Conservation (phyloP, 371 early-diverging fungal genomes). For the Chytridium lagenaria region DNA sequence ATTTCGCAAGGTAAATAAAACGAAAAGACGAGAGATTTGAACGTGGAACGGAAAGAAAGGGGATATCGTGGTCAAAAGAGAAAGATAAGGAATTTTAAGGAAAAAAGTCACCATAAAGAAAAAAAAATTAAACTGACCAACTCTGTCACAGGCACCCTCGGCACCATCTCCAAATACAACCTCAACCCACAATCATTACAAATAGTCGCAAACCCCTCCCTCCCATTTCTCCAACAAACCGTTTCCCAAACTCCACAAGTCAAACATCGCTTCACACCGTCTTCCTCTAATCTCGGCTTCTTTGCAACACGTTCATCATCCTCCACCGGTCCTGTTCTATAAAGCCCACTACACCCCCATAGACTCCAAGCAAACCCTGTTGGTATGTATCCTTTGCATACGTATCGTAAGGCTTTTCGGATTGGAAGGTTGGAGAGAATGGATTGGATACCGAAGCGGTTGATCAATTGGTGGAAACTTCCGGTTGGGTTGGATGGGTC, state of each 20-base stretch:
- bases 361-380: conserved; percentile 8
- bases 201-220: background rate
- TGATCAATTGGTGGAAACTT: background rate
- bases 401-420: conserved; percentile 11
- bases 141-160: conserved; percentile 15
- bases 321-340: conserved; percentile 10
- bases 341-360: conserved; percentile 15
- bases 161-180: conserved; percentile 17
- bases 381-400: background rate
- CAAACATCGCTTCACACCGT: background rate
- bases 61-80: background rate
- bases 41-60: background rate
- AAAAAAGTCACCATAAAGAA: too few species aligned
- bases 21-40: background rate
- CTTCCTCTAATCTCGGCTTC: background rate
- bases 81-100: background rate
- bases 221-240: conserved; percentile 13
- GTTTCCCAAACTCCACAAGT: background rate
- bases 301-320: conserved; percentile 1
- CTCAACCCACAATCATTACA: conserved; percentile 21
- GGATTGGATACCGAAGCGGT: conserved; percentile 12
- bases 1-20: too few species aligned
- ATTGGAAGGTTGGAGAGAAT: background rate
- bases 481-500: conserved; percentile 7
- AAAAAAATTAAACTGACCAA: background rate